Evolutionary conservation across 1,139 yeast species (phyloP).

Genomic region (Blastobotrys raffinosifermentans): DNA sequence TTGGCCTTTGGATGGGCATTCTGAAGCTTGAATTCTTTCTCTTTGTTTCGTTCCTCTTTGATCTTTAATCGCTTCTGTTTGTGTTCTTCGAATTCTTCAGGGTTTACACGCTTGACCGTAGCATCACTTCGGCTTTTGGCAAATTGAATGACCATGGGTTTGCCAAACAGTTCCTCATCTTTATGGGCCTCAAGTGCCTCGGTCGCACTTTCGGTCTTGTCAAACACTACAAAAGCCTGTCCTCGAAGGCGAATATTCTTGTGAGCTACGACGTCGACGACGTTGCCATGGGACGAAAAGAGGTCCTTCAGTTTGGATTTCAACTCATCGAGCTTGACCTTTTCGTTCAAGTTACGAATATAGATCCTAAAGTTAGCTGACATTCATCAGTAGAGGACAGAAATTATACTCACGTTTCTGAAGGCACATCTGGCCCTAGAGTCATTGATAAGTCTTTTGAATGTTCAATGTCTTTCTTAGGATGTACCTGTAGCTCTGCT

Average conservation of each 20-base stretch:
- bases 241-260: conserved; percentile 64
- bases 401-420: conserved; percentile 16
- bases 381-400: not conserved
- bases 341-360: conserved; percentile 67
- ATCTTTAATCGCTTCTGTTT: conserved; percentile 29
- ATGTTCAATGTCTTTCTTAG: not conserved
- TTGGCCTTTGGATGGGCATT: conserved; percentile 13
- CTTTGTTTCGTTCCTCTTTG: conserved; percentile 25
- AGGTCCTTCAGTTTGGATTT: conserved; percentile 39
- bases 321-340: conserved; percentile 49
- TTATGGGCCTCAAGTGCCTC: conserved; percentile 40
- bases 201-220: conserved; percentile 39
- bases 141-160: conserved; percentile 43
- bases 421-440: conserved; percentile 8
- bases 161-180: conserved; percentile 42
- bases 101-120: conserved; percentile 27
- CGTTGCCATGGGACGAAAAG: conserved; percentile 45
- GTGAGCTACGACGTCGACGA: conserved; percentile 54
- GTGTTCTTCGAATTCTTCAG: conserved; percentile 30
- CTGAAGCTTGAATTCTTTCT: too few species aligned
- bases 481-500: too few species aligned
- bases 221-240: conserved; percentile 78
- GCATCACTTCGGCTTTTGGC: conserved; percentile 48
- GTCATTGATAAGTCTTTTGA: conserved; percentile 4
- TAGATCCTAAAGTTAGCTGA: conserved; percentile 35